Conservation (phyloP, 352 stramenopile species). For the Phytophthora europaea region DNA sequence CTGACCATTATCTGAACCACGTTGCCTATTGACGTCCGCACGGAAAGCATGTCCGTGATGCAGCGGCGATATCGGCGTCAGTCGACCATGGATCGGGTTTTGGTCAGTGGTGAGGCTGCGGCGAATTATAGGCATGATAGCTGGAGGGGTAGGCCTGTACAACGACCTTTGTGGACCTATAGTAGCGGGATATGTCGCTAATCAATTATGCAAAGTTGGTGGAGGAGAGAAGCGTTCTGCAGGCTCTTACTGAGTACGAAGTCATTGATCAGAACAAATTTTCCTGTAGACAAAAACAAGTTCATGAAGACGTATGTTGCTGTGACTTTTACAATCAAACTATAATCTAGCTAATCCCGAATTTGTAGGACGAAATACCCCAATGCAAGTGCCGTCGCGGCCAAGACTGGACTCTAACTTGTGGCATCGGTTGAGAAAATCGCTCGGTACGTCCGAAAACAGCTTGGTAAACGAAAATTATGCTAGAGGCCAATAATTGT, state of each 20-base stretch:
- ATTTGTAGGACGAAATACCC: conserved; percentile 12
- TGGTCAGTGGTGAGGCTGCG: background rate
- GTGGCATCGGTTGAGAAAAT: conserved; percentile 14
- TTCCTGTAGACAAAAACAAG: background rate
- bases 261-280: background rate
- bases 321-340: background rate
- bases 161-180: background rate
- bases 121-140: conserved; percentile 1
- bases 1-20: too few species aligned
- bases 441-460: background rate
- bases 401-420: background rate
- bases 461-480: background rate
- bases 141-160: background rate
- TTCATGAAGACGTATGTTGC: conserved; percentile 9
- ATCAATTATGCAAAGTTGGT: background rate
- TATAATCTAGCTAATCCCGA: background rate
- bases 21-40: too few species aligned
- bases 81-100: conserved; percentile 11
- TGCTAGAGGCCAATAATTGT: background rate
- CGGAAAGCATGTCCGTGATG: too few species aligned
- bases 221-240: background rate
- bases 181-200: background rate
- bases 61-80: conserved; percentile 1
- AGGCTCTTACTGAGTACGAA: background rate
- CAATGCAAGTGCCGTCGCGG: conserved; percentile 7